phyloP scores from a whole-genome alignment of 345 rosid genomes.

The Excoecaria agallocha region DNA sequence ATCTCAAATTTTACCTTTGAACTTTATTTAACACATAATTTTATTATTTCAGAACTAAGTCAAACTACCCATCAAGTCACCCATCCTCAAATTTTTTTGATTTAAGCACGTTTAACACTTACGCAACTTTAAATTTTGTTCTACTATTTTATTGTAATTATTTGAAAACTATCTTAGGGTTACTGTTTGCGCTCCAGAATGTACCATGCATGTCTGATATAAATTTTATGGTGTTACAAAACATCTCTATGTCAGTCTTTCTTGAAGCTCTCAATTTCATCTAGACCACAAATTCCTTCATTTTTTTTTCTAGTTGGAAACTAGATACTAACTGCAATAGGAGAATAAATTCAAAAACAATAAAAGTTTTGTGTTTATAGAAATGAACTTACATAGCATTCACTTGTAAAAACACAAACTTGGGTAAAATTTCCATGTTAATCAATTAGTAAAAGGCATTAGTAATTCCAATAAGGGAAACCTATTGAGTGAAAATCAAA shows the following conservation, averaged over 20 bases:
- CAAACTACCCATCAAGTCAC: too few relatives aligned
- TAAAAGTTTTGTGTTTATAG: background rate
- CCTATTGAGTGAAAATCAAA: conserved; percentile 27
- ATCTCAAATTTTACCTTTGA: too few relatives aligned
- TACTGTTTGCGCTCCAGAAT: too few relatives aligned
- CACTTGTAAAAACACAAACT: conserved; percentile 13
- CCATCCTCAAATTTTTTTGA: too few relatives aligned
- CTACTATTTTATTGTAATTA: too few relatives aligned
- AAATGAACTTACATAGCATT: conserved; percentile 5
- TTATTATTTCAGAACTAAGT: too few relatives aligned
- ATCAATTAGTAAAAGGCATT: conserved; percentile 15
- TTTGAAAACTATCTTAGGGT: too few relatives aligned
- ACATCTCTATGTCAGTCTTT: conserved; percentile 7
- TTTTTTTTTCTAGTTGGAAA: conserved; percentile 12
- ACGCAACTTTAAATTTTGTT: too few relatives aligned
- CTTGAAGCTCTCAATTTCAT: conserved; percentile 19
- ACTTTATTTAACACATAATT: too few relatives aligned
- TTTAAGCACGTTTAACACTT: too few relatives aligned
- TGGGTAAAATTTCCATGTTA: conserved; percentile 17
- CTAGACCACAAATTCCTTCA: conserved; percentile 24
- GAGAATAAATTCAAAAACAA: conserved; percentile 27
- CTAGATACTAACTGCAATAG: conserved; percentile 13
- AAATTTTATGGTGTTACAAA: too few relatives aligned
- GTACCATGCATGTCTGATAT: too few relatives aligned
- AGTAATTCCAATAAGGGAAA: conserved; percentile 32